phyloP scores from a whole-genome alignment of 2,329 filamentous ascomycete genomes.

The Myriangium duriaei region DNA sequence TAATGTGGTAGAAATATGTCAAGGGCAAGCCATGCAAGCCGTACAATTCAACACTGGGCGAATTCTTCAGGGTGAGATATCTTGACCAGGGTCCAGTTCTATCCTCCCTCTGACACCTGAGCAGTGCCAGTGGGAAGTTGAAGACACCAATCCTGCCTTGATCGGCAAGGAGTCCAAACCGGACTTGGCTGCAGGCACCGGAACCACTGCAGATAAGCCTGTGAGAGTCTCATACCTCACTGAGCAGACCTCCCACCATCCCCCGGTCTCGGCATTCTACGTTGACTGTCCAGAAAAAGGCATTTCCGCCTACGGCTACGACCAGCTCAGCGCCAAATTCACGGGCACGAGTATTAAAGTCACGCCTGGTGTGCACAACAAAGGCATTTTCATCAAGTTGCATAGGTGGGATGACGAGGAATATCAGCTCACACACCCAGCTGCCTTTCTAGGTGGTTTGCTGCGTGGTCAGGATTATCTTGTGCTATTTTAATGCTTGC shows the following conservation, averaged over 20 bases:
- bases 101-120: conserved; percentile 11
- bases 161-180: conserved; percentile 20
- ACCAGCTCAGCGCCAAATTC: conserved; percentile 95
- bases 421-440: conserved; percentile 88
- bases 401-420: conserved; percentile 72
- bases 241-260: conserved; percentile 96
- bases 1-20: conserved; percentile 65
- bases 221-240: conserved; percentile 87
- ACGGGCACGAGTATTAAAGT: conserved; percentile 92
- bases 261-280: conserved; percentile 91
- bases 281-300: conserved; percentile 87
- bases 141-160: conserved; percentile 58
- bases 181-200: conserved; percentile 15
- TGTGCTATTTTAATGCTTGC: neutral
- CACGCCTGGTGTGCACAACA: conserved; percentile 79
- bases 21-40: conserved; percentile 98
- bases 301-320: conserved; percentile 76
- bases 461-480: conserved; percentile 45
- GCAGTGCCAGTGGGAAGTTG: conserved; percentile 89
- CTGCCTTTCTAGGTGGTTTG: conserved; percentile 82
- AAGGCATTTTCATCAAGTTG: conserved; percentile 87
- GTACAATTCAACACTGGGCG: conserved; percentile 91
- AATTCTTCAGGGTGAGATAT: conserved; percentile 76
- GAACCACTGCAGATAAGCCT: conserved; percentile 28
- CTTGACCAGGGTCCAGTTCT: neutral